Percentiles rank a stretch among this genome's conserved stretches.
These are phyloP conservation scores for Mortierella hygrophila DNA, from an alignment of 192 early-diverging fungal genomes.

Conservation along the genomic window DNA sequence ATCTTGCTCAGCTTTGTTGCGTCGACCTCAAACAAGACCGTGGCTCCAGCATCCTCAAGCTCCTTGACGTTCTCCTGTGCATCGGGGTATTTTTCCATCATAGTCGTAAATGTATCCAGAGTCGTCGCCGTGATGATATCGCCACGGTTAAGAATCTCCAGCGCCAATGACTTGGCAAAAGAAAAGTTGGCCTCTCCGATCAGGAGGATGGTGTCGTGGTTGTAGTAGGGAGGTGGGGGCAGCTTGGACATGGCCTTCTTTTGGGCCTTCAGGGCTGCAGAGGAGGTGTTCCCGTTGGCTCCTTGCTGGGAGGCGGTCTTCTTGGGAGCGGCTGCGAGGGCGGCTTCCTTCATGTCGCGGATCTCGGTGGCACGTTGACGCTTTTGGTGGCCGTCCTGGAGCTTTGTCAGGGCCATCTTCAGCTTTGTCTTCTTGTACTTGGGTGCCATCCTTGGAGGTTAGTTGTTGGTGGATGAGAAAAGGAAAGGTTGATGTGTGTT, in stretches of 20 bases:
- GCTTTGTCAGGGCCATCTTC: conserved; percentile 38
- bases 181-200: conserved; percentile 97
- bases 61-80: conserved; percentile 74
- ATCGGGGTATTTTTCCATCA: conserved; percentile 84
- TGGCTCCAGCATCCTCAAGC: conserved; percentile 72
- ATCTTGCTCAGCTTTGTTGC: conserved; percentile 74
- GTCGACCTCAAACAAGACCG: conserved; percentile 83
- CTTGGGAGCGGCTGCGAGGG: conserved; percentile 16
- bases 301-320: conserved; percentile 8
- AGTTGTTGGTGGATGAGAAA: conserved; percentile 1
- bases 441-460: conserved; percentile 28
- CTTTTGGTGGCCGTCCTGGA: conserved; percentile 44
- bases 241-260: conserved; percentile 44
- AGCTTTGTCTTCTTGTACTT: conserved; percentile 53
- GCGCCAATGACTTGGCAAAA: conserved; percentile 81
- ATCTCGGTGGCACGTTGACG: conserved; percentile 45
- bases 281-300: background rate
- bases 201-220: conserved; percentile 74
- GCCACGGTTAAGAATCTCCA: conserved; percentile 66
- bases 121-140: conserved; percentile 81
- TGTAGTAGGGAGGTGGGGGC: conserved; percentile 63
- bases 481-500: background rate
- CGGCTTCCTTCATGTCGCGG: conserved; percentile 46
- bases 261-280: conserved; percentile 28
- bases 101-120: conserved; percentile 76